A percentile compares a stretch with the other conserved stretches of the same genome.
Evolutionary conservation across 2,329 filamentous ascomycete species (phyloP).

Genomic region (Fusarium penzigii): DNA sequence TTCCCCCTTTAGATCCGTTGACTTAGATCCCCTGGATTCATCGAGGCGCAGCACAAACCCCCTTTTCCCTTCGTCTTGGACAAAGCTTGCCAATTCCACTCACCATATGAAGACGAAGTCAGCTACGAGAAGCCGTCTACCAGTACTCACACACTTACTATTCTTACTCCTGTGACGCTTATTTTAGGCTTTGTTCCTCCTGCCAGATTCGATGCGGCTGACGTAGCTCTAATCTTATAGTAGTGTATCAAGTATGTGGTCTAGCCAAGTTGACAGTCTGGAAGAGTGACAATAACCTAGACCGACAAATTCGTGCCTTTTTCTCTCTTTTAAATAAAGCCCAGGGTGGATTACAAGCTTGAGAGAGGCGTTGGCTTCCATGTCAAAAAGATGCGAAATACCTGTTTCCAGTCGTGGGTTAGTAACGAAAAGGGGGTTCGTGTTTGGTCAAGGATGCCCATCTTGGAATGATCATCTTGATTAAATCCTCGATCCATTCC

Average conservation of each 20-base stretch:
- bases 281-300: no score
- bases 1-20: not conserved
- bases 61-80: not conserved
- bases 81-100: not conserved
- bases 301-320: no score
- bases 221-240: conserved; percentile 10
- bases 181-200: not conserved
- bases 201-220: conserved; percentile 11
- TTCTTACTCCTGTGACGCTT: conserved; percentile 5
- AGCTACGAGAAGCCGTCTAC: no score
- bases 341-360: no score
- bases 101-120: not conserved
- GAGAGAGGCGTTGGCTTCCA: no score
- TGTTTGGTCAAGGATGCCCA: not conserved
- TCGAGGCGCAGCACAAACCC: conserved; percentile 4
- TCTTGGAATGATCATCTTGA: not conserved
- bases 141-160: no score
- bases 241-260: no score
- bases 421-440: not conserved
- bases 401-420: not conserved
- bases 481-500: not conserved
- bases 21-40: not conserved
- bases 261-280: no score
- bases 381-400: not conserved
- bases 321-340: no score